phyloP scores from a whole-genome alignment of 1,284 basidiomycete genomes.

The Ustilago nuda region DNA sequence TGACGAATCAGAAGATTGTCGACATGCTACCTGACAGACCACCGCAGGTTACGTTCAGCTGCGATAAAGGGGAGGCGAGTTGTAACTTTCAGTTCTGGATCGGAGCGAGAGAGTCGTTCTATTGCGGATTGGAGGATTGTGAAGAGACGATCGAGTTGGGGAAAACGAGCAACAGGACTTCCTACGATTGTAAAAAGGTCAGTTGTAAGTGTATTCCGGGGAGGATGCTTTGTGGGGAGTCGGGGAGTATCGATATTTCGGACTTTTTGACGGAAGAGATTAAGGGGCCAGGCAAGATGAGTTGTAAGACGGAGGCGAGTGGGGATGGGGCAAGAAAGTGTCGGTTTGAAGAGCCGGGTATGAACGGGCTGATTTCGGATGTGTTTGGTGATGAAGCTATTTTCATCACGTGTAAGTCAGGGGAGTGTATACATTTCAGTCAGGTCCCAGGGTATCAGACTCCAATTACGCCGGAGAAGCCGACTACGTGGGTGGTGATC shows the following conservation, averaged over 20 bases:
- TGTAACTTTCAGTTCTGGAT: constrained; percentile 82
- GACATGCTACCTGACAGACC: constrained; percentile 87
- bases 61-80: constrained; percentile 44
- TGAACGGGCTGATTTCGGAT: constrained; percentile 92
- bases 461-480: constrained; percentile 38
- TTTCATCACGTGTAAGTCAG: constrained; percentile 84
- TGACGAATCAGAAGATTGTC: constrained; percentile 88
- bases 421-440: constrained; percentile 92
- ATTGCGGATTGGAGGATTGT: constrained; percentile 84
- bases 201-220: constrained; percentile 91
- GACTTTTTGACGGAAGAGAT: constrained; percentile 92
- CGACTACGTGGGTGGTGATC: constrained; percentile 78
- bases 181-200: constrained; percentile 76
- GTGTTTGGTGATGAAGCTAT: constrained; percentile 94
- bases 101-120: constrained; percentile 91
- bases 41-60: constrained; percentile 90
- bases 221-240: constrained; percentile 93
- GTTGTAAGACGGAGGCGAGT: constrained; percentile 75
- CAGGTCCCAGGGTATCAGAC: constrained; percentile 81
- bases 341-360: constrained; percentile 91
- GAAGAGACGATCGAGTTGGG: constrained; percentile 69
- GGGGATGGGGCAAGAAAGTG: constrained; percentile 73
- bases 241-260: constrained; percentile 95
- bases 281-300: constrained; percentile 88
- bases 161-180: constrained; percentile 29